Evolutionary conservation across 2,329 filamentous ascomycete genomes (phyloP).

Genomic region (Karstenula rhodostoma): DNA sequence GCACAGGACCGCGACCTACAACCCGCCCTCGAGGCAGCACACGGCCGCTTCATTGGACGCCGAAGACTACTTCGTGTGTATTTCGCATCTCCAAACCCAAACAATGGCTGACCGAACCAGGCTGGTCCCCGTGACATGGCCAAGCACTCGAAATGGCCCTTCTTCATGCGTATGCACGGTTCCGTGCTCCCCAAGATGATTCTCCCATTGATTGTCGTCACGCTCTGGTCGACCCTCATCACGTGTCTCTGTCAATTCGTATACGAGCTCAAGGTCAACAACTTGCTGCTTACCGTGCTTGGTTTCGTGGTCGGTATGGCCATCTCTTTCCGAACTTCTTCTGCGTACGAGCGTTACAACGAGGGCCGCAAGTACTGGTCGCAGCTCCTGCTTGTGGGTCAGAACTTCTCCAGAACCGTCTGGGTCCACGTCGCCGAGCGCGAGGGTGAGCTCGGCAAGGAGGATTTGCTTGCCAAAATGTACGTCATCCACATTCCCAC

Average conservation of each 20-base stretch:
- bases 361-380: slow-evolving; percentile 71
- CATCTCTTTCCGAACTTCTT: slow-evolving; percentile 79
- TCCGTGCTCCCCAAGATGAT: slow-evolving; percentile 79
- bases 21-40: slow-evolving; percentile 38
- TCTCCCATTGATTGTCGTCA: slow-evolving; percentile 70
- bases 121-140: slow-evolving; percentile 73
- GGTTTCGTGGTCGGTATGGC: slow-evolving; percentile 83
- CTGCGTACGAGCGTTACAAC: slow-evolving; percentile 75
- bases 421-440: slow-evolving; percentile 80
- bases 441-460: slow-evolving; percentile 65
- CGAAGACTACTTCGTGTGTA: slow-evolving; percentile 68
- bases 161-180: slow-evolving; percentile 78
- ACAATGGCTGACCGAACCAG: slow-evolving; percentile 28
- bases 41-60: slow-evolving; percentile 49
- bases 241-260: slow-evolving; percentile 58
- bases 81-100: slow-evolving; percentile 16
- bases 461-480: slow-evolving; percentile 74
- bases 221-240: slow-evolving; percentile 71
- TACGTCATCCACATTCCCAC: slow-evolving; percentile 30
- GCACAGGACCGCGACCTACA: slow-evolving; percentile 35
- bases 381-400: slow-evolving; percentile 62
- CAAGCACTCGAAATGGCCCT: slow-evolving; percentile 79
- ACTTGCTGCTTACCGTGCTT: slow-evolving; percentile 76
- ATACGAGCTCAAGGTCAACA: slow-evolving; percentile 64
- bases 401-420: slow-evolving; percentile 72